Conservation (phyloP, 768 basidiomycete genomes). For the Boletus edulis region DNA sequence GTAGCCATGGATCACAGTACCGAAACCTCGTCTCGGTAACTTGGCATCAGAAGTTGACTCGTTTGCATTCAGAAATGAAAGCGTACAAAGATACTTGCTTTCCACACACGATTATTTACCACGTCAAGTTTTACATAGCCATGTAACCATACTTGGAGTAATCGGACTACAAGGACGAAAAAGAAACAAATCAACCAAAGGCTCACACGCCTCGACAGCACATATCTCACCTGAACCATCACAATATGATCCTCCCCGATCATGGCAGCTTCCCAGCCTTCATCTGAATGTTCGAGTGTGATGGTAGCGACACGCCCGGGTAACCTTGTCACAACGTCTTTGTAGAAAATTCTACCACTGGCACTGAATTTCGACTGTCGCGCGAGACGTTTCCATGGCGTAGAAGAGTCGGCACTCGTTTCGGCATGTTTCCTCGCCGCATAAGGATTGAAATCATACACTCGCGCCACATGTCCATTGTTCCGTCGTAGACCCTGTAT, state of each 20-base stretch:
- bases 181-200: not conserved
- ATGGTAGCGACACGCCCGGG: slow-evolving; percentile 26
- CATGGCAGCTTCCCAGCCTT: slow-evolving; percentile 33
- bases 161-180: slow-evolving; percentile 7
- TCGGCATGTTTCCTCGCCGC: slow-evolving; percentile 14
- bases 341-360: slow-evolving; percentile 14
- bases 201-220: too few species aligned
- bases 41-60: too few species aligned
- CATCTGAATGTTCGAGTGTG: slow-evolving; percentile 8
- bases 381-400: slow-evolving; percentile 18
- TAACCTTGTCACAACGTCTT: slow-evolving; percentile 24
- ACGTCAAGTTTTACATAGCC: slow-evolving; percentile 18
- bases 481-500: slow-evolving; percentile 25
- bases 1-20: too few species aligned
- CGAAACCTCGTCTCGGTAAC: too few species aligned
- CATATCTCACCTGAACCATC: slow-evolving; percentile 28
- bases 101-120: not conserved
- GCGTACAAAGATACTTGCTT: not conserved
- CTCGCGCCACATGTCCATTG: slow-evolving; percentile 14
- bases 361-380: slow-evolving; percentile 2
- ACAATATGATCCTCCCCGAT: slow-evolving; percentile 36
- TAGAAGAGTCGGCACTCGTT: slow-evolving; percentile 3
- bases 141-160: slow-evolving; percentile 24
- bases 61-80: too few species aligned
- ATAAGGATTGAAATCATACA: slow-evolving; percentile 35